Conservation (phyloP, 139 green algal genomes). For the Chlorokybus atmophyticus region DNA sequence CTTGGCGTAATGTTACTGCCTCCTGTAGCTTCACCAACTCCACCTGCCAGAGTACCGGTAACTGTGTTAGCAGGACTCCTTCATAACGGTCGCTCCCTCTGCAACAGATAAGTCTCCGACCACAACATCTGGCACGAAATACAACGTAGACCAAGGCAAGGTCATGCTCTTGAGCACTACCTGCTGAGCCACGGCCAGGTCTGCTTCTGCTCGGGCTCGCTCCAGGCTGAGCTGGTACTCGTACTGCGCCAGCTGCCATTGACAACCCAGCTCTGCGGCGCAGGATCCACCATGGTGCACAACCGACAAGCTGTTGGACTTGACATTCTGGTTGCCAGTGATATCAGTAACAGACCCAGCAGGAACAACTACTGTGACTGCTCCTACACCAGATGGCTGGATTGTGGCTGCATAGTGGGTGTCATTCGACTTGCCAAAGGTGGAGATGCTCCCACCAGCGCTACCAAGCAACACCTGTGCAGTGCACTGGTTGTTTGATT, state of each 20-base stretch:
- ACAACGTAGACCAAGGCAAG: too few relatives aligned
- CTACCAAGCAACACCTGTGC: neutral
- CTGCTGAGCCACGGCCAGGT: slow-evolving; percentile 2
- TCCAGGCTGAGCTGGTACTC: slow-evolving; percentile 10
- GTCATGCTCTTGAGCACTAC: too few relatives aligned
- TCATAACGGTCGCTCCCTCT: neutral
- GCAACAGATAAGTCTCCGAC: too few relatives aligned
- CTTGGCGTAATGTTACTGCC: too few relatives aligned
- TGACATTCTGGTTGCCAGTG: neutral
- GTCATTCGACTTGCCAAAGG: neutral
- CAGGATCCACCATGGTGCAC: slow-evolving; percentile 13
- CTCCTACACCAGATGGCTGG: neutral
- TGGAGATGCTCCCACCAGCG: neutral
- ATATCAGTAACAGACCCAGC: neutral
- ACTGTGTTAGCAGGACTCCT: too few relatives aligned
- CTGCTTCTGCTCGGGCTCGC: slow-evolving; percentile 1
- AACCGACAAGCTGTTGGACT: neutral
- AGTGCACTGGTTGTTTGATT: too few relatives aligned
- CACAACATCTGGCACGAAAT: too few relatives aligned
- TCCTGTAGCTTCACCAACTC: neutral
- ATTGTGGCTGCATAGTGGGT: neutral
- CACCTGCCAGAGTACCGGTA: neutral
- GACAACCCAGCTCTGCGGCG: slow-evolving; percentile 11
- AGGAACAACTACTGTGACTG: neutral
- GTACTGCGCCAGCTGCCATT: slow-evolving; percentile 14